These are phyloP conservation scores for Rozella allomycis DNA, from an alignment of 371 early-diverging fungal species.

Conservation along the genomic window DNA sequence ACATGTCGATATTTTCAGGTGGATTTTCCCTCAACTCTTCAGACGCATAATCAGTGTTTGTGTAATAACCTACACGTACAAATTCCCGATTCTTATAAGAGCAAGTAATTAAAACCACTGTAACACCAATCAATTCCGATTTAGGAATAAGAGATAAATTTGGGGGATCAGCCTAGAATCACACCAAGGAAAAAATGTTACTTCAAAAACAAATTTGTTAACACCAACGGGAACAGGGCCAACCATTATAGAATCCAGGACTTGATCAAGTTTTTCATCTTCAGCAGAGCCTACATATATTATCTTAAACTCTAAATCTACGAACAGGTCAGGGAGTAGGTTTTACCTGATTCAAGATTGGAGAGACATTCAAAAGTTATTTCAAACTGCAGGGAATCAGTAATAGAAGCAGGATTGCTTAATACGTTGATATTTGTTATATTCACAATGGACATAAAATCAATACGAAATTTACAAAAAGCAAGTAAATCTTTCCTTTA, in stretches of 20 bases:
- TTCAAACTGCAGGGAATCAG: slow-evolving; percentile 63
- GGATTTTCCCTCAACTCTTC: slow-evolving; percentile 34
- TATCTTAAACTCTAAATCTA: slow-evolving; percentile 89
- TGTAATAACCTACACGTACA: slow-evolving; percentile 86
- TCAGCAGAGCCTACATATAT: slow-evolving; percentile 80
- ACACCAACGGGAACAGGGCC: slow-evolving; percentile 93
- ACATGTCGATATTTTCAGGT: slow-evolving; percentile 34
- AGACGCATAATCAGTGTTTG: slow-evolving; percentile 76
- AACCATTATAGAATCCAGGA: slow-evolving; percentile 77
- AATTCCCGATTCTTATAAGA: slow-evolving; percentile 71
- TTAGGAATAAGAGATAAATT: slow-evolving; percentile 19
- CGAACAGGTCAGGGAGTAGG: not conserved
- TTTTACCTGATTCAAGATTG: slow-evolving; percentile 58
- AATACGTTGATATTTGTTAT: slow-evolving; percentile 61
- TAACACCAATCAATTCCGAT: slow-evolving; percentile 58
- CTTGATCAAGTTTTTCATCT: slow-evolving; percentile 62
- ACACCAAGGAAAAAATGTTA: slow-evolving; percentile 8
- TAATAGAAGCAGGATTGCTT: slow-evolving; percentile 57
- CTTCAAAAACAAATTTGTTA: slow-evolving; percentile 76
- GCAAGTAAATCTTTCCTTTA: not conserved
- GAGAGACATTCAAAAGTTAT: slow-evolving; percentile 88
- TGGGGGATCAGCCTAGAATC: slow-evolving; percentile 3
- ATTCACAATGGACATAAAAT: slow-evolving; percentile 54
- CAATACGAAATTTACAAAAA: not conserved
- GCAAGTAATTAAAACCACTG: slow-evolving; percentile 71